Percentiles rank a stretch among this genome's conserved stretches.
Evolutionary conservation across 139 green algal species (phyloP).

Genomic region (Closterium sp.): DNA sequence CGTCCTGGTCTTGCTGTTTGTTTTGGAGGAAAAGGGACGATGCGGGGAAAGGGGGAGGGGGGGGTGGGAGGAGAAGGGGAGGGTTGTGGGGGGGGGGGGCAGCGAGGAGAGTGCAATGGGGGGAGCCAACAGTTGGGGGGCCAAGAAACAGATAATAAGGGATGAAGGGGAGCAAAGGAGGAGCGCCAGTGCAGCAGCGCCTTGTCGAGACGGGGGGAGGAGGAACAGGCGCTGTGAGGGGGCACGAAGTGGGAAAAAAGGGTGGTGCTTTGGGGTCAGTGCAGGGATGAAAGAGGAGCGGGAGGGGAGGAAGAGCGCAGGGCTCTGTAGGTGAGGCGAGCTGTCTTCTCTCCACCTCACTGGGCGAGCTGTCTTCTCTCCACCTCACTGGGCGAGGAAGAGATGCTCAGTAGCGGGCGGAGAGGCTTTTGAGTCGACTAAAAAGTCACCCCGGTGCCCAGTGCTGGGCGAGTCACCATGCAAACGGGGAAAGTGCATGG

Average conservation of each 20-base stretch:
- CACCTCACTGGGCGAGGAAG: background rate
- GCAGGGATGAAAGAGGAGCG: too few species aligned
- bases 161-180: too few species aligned
- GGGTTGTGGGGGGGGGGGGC: background rate
- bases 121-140: background rate
- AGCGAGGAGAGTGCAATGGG: background rate
- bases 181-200: conserved; percentile 81
- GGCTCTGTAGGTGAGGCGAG: background rate
- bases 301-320: background rate
- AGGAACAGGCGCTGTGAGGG: background rate
- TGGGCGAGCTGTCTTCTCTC: too few species aligned
- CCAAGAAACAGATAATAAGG: too few species aligned
- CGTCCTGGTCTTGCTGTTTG: conserved; percentile 73
- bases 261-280: too few species aligned
- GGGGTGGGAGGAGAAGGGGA: background rate
- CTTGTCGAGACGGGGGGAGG: conserved; percentile 69
- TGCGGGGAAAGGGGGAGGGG: background rate
- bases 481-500: too few species aligned
- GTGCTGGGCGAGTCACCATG: too few species aligned
- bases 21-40: too few species aligned
- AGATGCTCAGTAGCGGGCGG: background rate
- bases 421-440: background rate
- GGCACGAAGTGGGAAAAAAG: too few species aligned
- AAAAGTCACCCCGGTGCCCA: too few species aligned
- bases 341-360: background rate